Conservation (phyloP, 495 filamentous ascomycete species). For the Penicillium ucsense region DNA sequence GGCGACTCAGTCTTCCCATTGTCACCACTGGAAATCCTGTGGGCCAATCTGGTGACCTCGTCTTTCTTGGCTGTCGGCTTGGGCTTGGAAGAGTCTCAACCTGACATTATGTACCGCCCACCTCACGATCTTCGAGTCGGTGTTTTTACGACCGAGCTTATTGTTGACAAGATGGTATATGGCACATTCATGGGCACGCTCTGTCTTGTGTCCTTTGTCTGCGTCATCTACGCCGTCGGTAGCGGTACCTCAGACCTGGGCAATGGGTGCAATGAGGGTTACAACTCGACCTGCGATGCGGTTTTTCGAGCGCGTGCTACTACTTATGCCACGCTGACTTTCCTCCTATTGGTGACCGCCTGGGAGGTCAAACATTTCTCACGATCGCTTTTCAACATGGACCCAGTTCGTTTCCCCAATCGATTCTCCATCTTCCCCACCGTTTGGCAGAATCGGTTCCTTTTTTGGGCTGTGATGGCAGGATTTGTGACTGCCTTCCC, state of each 20-base stretch:
- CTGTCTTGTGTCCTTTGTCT: slow-evolving; percentile 58
- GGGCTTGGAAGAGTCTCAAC: slow-evolving; percentile 56
- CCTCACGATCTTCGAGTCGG: slow-evolving; percentile 57
- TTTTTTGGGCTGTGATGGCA: slow-evolving; percentile 63
- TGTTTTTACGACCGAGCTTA: slow-evolving; percentile 62
- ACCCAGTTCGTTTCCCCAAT: slow-evolving; percentile 34
- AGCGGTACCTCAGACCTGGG: slow-evolving; percentile 51
- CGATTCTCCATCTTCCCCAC: slow-evolving; percentile 52
- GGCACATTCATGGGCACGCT: slow-evolving; percentile 58
- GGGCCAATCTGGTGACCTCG: slow-evolving; percentile 72
- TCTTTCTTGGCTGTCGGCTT: slow-evolving; percentile 68
- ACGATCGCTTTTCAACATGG: slow-evolving; percentile 58
- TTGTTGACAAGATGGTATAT: slow-evolving; percentile 66
- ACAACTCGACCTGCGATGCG: slow-evolving; percentile 42
- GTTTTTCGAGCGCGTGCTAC: slow-evolving; percentile 72
- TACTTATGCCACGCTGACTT: slow-evolving; percentile 67
- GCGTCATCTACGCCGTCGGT: slow-evolving; percentile 56
- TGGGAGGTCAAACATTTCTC: slow-evolving; percentile 71
- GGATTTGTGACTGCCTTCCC: slow-evolving; percentile 62
- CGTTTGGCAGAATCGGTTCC: slow-evolving; percentile 59
- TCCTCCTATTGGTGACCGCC: slow-evolving; percentile 60
- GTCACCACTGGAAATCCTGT: slow-evolving; percentile 64
- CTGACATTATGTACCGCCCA: slow-evolving; percentile 60
- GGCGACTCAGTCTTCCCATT: slow-evolving; percentile 65
- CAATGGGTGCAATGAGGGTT: slow-evolving; percentile 52